phyloP scores from a whole-genome alignment of 2,329 filamentous ascomycete species.

The Penicillium sumatraense region DNA sequence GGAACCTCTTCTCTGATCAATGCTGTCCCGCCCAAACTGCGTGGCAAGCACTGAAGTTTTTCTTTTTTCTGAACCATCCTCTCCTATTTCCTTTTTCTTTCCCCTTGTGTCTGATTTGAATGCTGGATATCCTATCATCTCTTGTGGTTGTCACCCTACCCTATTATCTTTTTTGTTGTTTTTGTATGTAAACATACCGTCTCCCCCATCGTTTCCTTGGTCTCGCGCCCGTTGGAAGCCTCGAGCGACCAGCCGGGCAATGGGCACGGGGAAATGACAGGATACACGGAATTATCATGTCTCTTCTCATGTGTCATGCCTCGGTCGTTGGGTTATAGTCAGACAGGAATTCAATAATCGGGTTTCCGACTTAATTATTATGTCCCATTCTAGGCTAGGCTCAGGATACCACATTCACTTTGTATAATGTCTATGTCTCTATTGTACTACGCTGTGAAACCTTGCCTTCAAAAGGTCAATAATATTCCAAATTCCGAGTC shows the following conservation, averaged over 20 bases:
- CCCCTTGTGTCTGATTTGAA: constrained; percentile 33
- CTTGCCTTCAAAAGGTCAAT: too few relatives aligned
- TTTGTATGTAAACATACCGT: constrained; percentile 40
- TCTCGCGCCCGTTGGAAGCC: constrained; percentile 32
- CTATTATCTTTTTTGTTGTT: constrained; percentile 20
- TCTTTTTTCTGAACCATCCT: constrained; percentile 31
- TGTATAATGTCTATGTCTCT: too few relatives aligned
- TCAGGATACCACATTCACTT: too few relatives aligned
- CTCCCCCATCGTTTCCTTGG: constrained; percentile 32
- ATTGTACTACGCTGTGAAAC: too few relatives aligned
- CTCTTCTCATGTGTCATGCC: constrained; percentile 43
- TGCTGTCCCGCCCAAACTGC: not conserved
- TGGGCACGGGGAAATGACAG: constrained; percentile 33
- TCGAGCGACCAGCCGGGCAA: constrained; percentile 30
- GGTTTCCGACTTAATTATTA: constrained; percentile 22
- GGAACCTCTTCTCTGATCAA: constrained; percentile 17
- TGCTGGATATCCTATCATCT: constrained; percentile 46
- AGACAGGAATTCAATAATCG: constrained; percentile 31
- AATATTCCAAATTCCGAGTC: too few relatives aligned
- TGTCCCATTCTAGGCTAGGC: too few relatives aligned
- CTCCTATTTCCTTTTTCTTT: constrained; percentile 29
- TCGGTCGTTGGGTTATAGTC: constrained; percentile 39
- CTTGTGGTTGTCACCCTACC: constrained; percentile 34
- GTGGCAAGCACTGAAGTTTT: constrained; percentile 18
- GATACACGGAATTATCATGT: constrained; percentile 38